phyloP scores from a whole-genome alignment of 495 filamentous ascomycete species.

The Trichoderma virens region DNA sequence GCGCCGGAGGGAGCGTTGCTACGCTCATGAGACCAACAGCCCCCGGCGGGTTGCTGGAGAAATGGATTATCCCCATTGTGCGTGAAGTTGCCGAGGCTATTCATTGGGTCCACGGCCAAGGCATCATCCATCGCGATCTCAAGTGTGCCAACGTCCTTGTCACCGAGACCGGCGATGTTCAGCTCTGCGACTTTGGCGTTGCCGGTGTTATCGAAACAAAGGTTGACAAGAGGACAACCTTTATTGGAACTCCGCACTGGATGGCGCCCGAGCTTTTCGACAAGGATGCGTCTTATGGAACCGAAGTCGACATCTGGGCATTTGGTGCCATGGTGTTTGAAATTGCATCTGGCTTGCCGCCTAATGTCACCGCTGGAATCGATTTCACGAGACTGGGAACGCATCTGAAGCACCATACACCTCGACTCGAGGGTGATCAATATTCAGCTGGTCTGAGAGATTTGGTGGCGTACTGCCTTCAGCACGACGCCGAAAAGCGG shows the following conservation, averaged over 20 bases:
- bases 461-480: conserved; percentile 72
- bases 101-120: conserved; percentile 79
- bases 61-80: conserved; percentile 82
- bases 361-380: conserved; percentile 49
- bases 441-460: conserved; percentile 70
- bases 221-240: conserved; percentile 78
- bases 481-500: conserved; percentile 63
- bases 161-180: conserved; percentile 75
- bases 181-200: conserved; percentile 95
- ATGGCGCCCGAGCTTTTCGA: conserved; percentile 88
- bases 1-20: conserved; percentile 88
- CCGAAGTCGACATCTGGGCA: conserved; percentile 88
- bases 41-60: conserved; percentile 72
- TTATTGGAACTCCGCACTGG: conserved; percentile 93
- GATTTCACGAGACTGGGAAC: conserved; percentile 47
- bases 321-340: conserved; percentile 88
- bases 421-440: conserved; percentile 65
- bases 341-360: conserved; percentile 83
- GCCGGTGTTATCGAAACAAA: conserved; percentile 79
- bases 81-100: conserved; percentile 80
- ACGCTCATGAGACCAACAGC: conserved; percentile 64
- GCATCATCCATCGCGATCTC: conserved; percentile 92
- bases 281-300: conserved; percentile 47
- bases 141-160: conserved; percentile 93
- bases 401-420: conserved; percentile 52